Base-by-base conservation (phyloP, 148 eudicot species). In the Chenopodium formosanum region DNA sequence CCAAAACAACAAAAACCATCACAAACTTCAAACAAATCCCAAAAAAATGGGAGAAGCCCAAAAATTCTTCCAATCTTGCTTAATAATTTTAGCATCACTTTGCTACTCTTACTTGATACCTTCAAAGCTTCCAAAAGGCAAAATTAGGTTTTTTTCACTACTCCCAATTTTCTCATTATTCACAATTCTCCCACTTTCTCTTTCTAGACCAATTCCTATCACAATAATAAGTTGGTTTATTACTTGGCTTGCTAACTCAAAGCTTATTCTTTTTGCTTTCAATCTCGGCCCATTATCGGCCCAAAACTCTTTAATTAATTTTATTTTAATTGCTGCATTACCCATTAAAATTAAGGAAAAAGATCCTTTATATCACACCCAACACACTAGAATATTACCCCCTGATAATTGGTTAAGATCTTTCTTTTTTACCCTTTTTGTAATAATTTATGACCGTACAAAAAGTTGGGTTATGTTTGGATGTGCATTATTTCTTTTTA, bases 91-190 rank as follows among this genome's bases (percentile, higher is more conserved):
- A 6, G 34, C 81, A 2, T 88, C 89, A 27, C 89, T 89, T 16
- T 88, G 78, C 70, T 95, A 91, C 72, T 83, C 86, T 76, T 84
- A 85, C 78, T 89, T 88, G 85, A 48, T 91, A 3, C 75, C 89
- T n/a, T 85, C 94, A 6, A 89, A 77, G 9, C 44, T 92, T 40
- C 85, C 91, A 23, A 75, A 81, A 34, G 97, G 93, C 31, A 79
- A 72, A 1, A 16, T 73, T 66, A 88, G 94, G 56, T 58, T 95
- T 34, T 0, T 92, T 25, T 89, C 92, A 50, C 83, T 95, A 53
- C 37, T 88, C 9, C 98, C 98, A 8, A 65, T 93, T 63, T 70
- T 93, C 87, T 84, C 16, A 74, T 79, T 93, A 85, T 91, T 90
- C 88, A 74, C 89, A 20, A 25, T 87, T 75, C 88, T 93, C 84